Evolutionary conservation across 2,329 filamentous ascomycete species (phyloP).

Genomic region (Aspergillus aculeatus): DNA sequence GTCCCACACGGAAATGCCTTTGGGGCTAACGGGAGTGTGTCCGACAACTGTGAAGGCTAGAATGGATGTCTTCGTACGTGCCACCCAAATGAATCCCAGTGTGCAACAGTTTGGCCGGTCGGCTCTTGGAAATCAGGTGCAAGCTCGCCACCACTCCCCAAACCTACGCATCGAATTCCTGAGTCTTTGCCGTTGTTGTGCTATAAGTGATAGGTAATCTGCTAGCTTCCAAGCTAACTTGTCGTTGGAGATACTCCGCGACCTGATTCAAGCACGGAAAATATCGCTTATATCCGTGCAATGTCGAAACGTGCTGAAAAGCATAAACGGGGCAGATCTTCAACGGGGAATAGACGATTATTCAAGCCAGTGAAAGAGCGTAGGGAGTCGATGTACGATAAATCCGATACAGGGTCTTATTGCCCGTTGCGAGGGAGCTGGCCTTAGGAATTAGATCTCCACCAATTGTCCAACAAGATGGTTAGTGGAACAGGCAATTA

Average conservation of each 20-base stretch:
- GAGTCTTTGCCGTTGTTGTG: background rate
- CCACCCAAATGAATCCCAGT: background rate
- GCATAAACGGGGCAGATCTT: background rate
- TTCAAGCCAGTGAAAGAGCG: constrained; percentile 5
- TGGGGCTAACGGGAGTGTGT: constrained; percentile 3
- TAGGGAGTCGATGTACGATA: background rate
- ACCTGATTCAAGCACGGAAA: background rate
- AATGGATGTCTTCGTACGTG: constrained; percentile 4
- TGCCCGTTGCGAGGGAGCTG: constrained; percentile 11
- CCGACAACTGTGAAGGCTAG: background rate
- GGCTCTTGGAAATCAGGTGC: constrained; percentile 2
- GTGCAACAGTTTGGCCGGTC: constrained; percentile 1
- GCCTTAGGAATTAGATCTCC: constrained; percentile 8
- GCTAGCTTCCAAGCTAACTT: no score
- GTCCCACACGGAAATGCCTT: constrained; percentile 15
- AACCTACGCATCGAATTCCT: background rate
- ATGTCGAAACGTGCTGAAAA: background rate
- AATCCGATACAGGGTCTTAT: constrained; percentile 10
- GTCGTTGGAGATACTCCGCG: background rate
- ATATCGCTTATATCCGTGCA: background rate
- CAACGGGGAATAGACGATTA: background rate
- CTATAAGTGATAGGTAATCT: background rate
- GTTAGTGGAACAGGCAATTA: constrained; percentile 19
- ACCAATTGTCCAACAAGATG: constrained; percentile 32
- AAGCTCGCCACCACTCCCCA: background rate